Conservation (phyloP, 768 basidiomycete species). For the Porphyrellus cyaneotinctus region DNA sequence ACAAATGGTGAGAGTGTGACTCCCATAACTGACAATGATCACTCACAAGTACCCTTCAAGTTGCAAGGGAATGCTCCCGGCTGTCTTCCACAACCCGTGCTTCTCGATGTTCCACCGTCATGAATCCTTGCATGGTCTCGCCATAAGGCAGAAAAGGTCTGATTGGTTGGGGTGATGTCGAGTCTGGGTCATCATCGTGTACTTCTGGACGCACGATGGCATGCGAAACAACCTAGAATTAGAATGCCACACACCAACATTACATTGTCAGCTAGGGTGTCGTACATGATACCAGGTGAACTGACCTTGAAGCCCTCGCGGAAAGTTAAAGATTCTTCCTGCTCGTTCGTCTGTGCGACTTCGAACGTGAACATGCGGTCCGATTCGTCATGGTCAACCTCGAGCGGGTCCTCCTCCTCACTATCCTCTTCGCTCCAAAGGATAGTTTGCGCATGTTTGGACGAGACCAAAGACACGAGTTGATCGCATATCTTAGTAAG, state of each 20-base stretch:
- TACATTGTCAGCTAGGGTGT: neutral
- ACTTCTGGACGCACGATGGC: conserved; percentile 10
- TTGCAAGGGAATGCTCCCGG: conserved; percentile 1
- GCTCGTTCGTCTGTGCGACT: conserved; percentile 51
- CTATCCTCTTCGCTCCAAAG: conserved; percentile 40
- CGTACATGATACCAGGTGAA: neutral
- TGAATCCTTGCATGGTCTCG: conserved; percentile 40
- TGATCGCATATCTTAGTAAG: conserved; percentile 59
- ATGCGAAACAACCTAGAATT: conserved; percentile 9
- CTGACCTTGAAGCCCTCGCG: conserved; percentile 46
- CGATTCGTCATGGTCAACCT: conserved; percentile 37
- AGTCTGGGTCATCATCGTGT: conserved; percentile 5
- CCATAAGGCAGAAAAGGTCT: conserved; percentile 34
- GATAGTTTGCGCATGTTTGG: conserved; percentile 42
- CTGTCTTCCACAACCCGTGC: neutral
- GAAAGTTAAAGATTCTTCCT: conserved; percentile 46
- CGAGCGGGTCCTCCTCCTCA: conserved; percentile 27
- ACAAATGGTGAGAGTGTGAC: neutral
- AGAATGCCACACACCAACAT: neutral
- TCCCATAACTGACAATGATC: neutral
- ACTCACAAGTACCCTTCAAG: conserved; percentile 23
- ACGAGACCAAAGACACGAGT: conserved; percentile 46
- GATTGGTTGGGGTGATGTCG: conserved; percentile 4
- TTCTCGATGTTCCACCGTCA: conserved; percentile 30
- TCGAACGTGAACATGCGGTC: conserved; percentile 52